Evolutionary conservation across 352 stramenopile species (phyloP), one percentile per base, ranked within the genome.

Genomic region (Phytophthora chlamydospora): DNA sequence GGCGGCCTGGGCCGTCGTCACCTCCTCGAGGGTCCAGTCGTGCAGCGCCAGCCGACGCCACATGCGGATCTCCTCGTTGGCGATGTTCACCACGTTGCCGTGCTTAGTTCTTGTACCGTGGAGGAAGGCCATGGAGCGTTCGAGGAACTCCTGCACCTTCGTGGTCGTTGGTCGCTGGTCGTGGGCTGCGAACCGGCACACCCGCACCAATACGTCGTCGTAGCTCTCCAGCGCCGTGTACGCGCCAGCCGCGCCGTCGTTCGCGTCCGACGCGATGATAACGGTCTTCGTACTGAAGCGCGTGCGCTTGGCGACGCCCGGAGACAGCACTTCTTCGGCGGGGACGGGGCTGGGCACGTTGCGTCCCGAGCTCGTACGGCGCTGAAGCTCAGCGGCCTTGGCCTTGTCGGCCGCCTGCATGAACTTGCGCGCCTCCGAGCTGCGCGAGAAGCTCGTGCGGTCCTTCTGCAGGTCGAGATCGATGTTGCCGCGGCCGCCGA

Each of bases 41-140:
- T 92, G 83, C 29, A 76, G 53, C 13, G 80, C 82, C 39, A 92
- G 67, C 2, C 83, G 79, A 31, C 83, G 83, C 83, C 83, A 92
- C 78, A 88, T 90, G 36, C 78, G 77, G 58, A 92, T 92, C 65
- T 92, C 83, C 59, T 87, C 83, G 55, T 92, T 92, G 63, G 83
- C 86, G 55, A 92, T 88, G 39, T 72, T 85, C 19, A 89, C 78
- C 27, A 90, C 82, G 42, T 87, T 83, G 35, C 81, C 80, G 34
- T 88, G 83, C 38, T 86, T 85, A 8, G 81, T 90, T 2, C 73
- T 73, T 31, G 81, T 89, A 39, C 80, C 78, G 29, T 88, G 79
- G 44, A 92, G 54, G 39, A 83, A 92, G 5, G 75, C 78, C 70
- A 92, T 80, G 2, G 77, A 88, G 17, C 83, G 79, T 71, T 92